A percentile compares a stretch with the other conserved stretches of the same genome.
Evolutionary conservation across 2,329 filamentous ascomycete genomes (phyloP).

Genomic region (Fusarium stilboides): DNA sequence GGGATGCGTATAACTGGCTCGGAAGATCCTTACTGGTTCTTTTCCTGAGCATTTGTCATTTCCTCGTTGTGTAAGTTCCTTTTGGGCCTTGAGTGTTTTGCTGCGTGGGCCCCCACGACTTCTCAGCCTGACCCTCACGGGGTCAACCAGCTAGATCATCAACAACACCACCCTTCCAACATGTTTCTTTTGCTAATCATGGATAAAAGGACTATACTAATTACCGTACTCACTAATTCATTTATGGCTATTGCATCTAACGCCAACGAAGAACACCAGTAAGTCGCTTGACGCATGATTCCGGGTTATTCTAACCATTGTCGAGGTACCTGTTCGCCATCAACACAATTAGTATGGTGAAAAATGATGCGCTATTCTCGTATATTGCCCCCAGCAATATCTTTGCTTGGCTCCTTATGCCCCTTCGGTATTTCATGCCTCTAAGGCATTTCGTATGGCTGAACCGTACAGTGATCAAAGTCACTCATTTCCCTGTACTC

Average conservation of each 20-base stretch:
- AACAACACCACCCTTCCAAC: no score
- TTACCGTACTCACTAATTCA: conserved; percentile 95
- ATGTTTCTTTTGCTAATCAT: conserved; percentile 16
- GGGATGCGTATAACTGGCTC: conserved; percentile 81
- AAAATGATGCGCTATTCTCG: conserved; percentile 96
- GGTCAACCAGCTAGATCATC: no score
- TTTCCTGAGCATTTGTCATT: conserved; percentile 95
- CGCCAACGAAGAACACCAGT: conserved; percentile 90
- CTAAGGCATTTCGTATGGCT: conserved; percentile 86
- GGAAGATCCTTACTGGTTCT: conserved; percentile 82
- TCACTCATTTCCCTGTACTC: conserved; percentile 89
- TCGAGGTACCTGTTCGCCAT: conserved; percentile 88
- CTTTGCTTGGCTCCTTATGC: conserved; percentile 89
- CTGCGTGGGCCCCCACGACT: no score
- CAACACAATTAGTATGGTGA: conserved; percentile 98
- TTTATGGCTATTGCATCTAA: conserved; percentile 97
- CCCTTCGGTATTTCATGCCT: conserved; percentile 83
- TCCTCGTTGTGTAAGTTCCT: conserved; percentile 80
- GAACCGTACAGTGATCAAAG: conserved; percentile 92
- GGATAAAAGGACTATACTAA: conserved; percentile 79
- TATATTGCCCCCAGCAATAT: conserved; percentile 94
- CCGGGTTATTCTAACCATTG: conserved; percentile 16
- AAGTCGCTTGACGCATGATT: conserved; percentile 45
- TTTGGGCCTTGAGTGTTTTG: no score
- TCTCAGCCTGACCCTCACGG: no score